Conservation (phyloP, 208 protist genomes). For the Trichomonas tenax region DNA sequence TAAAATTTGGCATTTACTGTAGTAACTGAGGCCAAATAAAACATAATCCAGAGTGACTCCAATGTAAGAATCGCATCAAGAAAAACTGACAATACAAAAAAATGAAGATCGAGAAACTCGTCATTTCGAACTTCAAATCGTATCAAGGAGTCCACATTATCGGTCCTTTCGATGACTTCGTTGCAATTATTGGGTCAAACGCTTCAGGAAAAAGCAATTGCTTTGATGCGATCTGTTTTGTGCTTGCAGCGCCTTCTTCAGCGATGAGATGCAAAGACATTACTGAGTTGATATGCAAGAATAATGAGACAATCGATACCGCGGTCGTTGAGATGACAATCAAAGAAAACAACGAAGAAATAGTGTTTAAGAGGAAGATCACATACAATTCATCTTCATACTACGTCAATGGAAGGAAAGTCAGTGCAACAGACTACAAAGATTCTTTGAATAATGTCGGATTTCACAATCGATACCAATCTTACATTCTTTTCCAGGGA, state of each 20-base stretch:
- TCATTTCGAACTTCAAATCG: not conserved
- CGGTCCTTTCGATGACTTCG: not conserved
- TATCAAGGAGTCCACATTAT: not conserved
- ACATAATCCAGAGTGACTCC: too few relatives aligned
- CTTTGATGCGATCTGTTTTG: slow-evolving; percentile 2
- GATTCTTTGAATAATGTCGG: not conserved
- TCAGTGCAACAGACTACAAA: not conserved
- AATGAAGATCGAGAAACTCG: not conserved
- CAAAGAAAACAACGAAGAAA: not conserved
- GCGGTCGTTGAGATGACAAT: not conserved
- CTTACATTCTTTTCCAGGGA: not conserved
- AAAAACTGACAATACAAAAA: too few relatives aligned
- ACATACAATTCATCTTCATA: not conserved
- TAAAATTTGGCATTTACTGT: too few relatives aligned
- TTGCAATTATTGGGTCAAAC: not conserved
- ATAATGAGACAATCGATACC: too few relatives aligned
- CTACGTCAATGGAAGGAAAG: not conserved
- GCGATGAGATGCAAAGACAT: not conserved
- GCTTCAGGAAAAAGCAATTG: slow-evolving; percentile 2
- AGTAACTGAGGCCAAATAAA: too few relatives aligned
- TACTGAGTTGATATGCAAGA: not conserved
- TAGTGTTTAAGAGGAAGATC: not conserved
- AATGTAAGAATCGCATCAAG: too few relatives aligned
- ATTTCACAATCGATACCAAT: not conserved
- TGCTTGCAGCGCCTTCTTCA: not conserved